phyloP scores from a whole-genome alignment of 495 filamentous ascomycete genomes.

The Penicillium steckii region DNA sequence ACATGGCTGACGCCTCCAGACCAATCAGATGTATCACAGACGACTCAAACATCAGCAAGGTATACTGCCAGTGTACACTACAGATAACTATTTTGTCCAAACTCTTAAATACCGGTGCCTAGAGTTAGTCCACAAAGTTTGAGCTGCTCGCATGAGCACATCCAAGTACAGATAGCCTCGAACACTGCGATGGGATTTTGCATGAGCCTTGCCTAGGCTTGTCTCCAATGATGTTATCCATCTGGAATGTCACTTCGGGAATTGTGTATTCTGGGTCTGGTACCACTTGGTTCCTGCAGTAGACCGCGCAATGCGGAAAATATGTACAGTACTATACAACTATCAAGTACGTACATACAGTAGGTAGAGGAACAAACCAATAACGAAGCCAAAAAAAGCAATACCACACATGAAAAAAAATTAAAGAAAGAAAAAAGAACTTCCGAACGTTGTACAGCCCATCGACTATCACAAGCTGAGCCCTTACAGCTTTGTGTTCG shows the following conservation, averaged over 20 bases:
- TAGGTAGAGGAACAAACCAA: too few species aligned
- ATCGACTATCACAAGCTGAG: neutral
- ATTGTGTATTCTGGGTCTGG: slow-evolving; percentile 14
- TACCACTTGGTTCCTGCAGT: slow-evolving; percentile 43
- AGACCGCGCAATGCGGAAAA: slow-evolving; percentile 34
- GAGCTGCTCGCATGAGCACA: neutral
- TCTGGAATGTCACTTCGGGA: neutral
- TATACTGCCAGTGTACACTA: too few species aligned
- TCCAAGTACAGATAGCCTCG: neutral
- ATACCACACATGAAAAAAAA: neutral
- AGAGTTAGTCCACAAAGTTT: neutral
- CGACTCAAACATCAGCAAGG: slow-evolving; percentile 1
- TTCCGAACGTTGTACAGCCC: too few species aligned
- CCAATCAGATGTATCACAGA: slow-evolving; percentile 26
- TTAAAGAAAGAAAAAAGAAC: neutral
- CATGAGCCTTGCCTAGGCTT: slow-evolving; percentile 7
- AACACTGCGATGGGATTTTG: neutral
- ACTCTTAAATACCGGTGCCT: neutral
- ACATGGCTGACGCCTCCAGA: slow-evolving; percentile 16
- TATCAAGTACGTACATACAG: too few species aligned
- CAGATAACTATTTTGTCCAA: too few species aligned
- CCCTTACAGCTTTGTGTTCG: neutral
- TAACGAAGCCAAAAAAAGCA: neutral
- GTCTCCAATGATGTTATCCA: neutral
- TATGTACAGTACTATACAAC: too few species aligned